phyloP scores from a whole-genome alignment of 768 basidiomycete species.

The Panaeolus papilionaceus region DNA sequence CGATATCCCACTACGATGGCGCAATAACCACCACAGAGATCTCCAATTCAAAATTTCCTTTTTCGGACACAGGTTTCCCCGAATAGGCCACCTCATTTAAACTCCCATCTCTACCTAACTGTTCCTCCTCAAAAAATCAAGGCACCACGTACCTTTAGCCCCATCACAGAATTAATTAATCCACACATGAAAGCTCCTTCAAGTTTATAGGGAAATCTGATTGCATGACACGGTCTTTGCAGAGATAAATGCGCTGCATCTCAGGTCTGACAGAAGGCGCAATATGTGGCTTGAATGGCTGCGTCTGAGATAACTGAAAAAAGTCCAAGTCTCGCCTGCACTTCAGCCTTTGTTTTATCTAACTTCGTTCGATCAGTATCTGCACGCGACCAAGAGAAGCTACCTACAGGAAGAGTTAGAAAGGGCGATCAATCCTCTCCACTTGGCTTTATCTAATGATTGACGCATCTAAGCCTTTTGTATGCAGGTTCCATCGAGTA shows the following conservation, averaged over 20 bases:
- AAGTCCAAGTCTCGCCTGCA: neutral
- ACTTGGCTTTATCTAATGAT: slow-evolving; percentile 13
- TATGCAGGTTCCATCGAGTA: neutral
- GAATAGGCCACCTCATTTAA: neutral
- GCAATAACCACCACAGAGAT: slow-evolving; percentile 16
- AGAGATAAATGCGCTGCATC: neutral
- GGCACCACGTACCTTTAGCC: neutral
- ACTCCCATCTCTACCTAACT: neutral
- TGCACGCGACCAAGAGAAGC: neutral
- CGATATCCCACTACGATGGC: slow-evolving; percentile 22
- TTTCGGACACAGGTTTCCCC: slow-evolving; percentile 7
- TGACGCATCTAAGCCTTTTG: slow-evolving; percentile 13
- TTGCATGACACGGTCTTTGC: neutral
- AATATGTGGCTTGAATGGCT: neutral
- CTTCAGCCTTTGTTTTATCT: neutral
- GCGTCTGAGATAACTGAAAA: neutral
- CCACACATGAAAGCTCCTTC: neutral
- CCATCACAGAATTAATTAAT: neutral
- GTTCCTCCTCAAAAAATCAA: neutral
- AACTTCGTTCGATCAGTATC: neutral
- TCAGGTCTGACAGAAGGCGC: slow-evolving; percentile 7
- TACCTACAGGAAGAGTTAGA: neutral
- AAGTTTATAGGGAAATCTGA: neutral
- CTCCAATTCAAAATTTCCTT: neutral
- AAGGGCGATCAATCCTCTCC: neutral